These are phyloP conservation scores for Colletotrichum orbiculare DNA, from an alignment of 2,329 filamentous ascomycete species.

Conservation along the genomic window DNA sequence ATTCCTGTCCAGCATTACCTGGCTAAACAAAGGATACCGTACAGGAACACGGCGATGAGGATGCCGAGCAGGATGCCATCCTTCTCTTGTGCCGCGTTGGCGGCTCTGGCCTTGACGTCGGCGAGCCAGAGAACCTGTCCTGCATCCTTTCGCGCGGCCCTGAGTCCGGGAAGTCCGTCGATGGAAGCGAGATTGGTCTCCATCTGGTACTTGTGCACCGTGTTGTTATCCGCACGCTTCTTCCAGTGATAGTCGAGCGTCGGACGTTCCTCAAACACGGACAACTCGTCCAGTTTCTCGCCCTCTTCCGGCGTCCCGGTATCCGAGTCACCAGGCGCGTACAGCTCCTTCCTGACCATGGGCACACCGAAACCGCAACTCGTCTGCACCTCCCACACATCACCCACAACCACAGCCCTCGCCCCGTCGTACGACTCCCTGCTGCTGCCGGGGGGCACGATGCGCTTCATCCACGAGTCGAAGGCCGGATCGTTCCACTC, in stretches of 20 bases:
- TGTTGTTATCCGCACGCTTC: slow-evolving; percentile 60
- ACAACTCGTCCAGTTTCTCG: slow-evolving; percentile 47
- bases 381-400: slow-evolving; percentile 74
- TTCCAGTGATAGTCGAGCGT: slow-evolving; percentile 64
- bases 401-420: slow-evolving; percentile 69
- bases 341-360: slow-evolving; percentile 55
- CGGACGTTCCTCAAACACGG: slow-evolving; percentile 63
- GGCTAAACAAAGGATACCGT: slow-evolving; percentile 6
- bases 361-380: slow-evolving; percentile 75
- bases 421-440: slow-evolving; percentile 56
- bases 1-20: not conserved
- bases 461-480: slow-evolving; percentile 55
- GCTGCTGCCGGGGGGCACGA: slow-evolving; percentile 47
- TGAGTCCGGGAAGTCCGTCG: slow-evolving; percentile 69
- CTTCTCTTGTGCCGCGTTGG: slow-evolving; percentile 23
- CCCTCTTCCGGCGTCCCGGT: slow-evolving; percentile 35
- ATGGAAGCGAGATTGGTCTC: slow-evolving; percentile 66
- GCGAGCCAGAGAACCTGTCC: slow-evolving; percentile 60
- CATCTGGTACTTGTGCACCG: slow-evolving; percentile 65
- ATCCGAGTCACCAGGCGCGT: slow-evolving; percentile 42
- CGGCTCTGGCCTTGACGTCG: slow-evolving; percentile 43
- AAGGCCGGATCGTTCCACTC: slow-evolving; percentile 68
- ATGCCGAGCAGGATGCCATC: slow-evolving; percentile 36
- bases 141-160: slow-evolving; percentile 59
- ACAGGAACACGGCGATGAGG: slow-evolving; percentile 37